Base-by-base conservation (phyloP, 177 flowering plant genomes). In the Tripterygium wilfordii region DNA sequence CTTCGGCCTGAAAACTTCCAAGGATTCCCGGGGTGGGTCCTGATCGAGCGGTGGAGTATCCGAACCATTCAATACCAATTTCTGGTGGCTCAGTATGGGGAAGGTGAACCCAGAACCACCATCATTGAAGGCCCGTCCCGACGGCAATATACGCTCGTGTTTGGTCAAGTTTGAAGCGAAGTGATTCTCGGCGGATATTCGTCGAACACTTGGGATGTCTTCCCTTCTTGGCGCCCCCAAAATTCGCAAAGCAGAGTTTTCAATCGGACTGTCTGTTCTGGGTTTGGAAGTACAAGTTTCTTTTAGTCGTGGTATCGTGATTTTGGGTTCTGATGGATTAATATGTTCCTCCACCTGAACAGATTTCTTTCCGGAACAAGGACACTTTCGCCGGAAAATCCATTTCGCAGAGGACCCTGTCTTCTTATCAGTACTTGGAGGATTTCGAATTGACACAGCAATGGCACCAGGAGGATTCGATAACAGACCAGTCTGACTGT, bases 401-500 rank as follows among this genome's bases (percentile, higher is more conserved):
- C 88, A 76, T 49, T 62, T 73, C 6, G 35, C 14, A 5, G 43
- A n/a, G 20, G 58, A 19, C 18, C 61, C 39, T 27, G 15, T 56
- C 18, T 41, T 58, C 31, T 57, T 61, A 2, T 23, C 10, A 17
- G 54, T 31, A 16, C 56, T 50, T 4, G 61, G 24, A 10, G 49
- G 63, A 45, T 54, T 61, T 35, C 54, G 57, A 50, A 75, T 49
- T 0, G 78, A 67, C 5, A 82, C 70, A 0, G 69, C 40, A 12
- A 72, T 51, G 12, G 80, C 62, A 10, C 88, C 88, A 4, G 84
- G 84, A 9, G 82, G 87, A 27, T 79, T 72, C 0, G 77, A 62
- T 1, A 89, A 42, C 7, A 86, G 69, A 14, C 90, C 95, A 0
- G 86, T 70, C 62, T 86, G 90, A 73, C 90, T 86, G 53, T 86